Conservation (phyloP, 73 alveolate species). For the Tetrahymena thermophila region DNA sequence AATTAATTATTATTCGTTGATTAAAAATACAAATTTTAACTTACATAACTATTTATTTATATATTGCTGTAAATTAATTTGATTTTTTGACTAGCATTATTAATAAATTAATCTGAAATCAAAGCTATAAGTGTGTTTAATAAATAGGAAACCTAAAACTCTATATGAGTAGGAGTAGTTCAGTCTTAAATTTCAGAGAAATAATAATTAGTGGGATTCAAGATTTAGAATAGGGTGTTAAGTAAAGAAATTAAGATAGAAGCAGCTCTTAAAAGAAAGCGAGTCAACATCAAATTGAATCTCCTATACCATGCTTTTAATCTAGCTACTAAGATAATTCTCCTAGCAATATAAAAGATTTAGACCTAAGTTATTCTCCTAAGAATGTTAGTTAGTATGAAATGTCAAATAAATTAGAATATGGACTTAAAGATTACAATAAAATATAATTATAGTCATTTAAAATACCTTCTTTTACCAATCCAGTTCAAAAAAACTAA, state of each 20-base stretch:
- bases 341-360: not conserved
- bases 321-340: not conserved
- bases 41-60: not conserved
- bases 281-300: not conserved
- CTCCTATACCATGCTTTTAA: not conserved
- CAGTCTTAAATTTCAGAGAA: not conserved
- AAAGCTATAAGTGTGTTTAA: not conserved
- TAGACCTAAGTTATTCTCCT: not conserved
- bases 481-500: not conserved
- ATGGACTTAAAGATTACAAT: not conserved
- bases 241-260: not conserved
- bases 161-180: not conserved
- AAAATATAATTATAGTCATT: not conserved
- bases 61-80: not conserved
- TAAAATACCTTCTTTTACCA: not conserved
- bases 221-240: not conserved
- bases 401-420: not conserved
- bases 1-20: too few relatives aligned
- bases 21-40: not conserved
- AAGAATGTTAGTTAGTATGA: not conserved
- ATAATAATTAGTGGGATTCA: not conserved
- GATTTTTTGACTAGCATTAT: not conserved
- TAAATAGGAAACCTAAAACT: too few relatives aligned
- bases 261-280: not conserved
- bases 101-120: too few relatives aligned